These are phyloP conservation scores for Phytophthora quininea DNA, from an alignment of 352 stramenopile species.

Conservation along the genomic window DNA sequence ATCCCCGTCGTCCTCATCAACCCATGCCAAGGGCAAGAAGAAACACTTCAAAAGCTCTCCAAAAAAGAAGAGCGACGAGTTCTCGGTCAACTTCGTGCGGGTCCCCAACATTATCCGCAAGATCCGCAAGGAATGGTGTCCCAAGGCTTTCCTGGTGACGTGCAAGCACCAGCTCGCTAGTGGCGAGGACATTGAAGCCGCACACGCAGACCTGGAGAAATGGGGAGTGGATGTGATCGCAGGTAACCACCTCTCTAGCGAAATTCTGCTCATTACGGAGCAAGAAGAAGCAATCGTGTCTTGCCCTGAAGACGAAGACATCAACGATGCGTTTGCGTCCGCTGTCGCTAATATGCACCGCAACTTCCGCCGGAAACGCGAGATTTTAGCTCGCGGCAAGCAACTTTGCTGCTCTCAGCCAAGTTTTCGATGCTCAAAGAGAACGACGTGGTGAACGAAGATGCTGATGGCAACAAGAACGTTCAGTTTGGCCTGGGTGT, in stretches of 20 bases:
- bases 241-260: constrained; percentile 61
- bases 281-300: constrained; percentile 84
- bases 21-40: constrained; percentile 36
- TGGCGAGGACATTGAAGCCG: constrained; percentile 70
- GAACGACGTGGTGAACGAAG: constrained; percentile 85
- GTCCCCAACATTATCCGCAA: constrained; percentile 82
- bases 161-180: constrained; percentile 80
- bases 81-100: constrained; percentile 82
- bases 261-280: constrained; percentile 82
- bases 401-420: constrained; percentile 79
- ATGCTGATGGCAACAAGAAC: constrained; percentile 88
- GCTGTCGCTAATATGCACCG: constrained; percentile 78
- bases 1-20: constrained; percentile 30
- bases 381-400: constrained; percentile 83
- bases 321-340: constrained; percentile 81
- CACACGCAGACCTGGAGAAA: constrained; percentile 76
- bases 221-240: constrained; percentile 84
- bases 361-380: constrained; percentile 70
- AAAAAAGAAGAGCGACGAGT: constrained; percentile 61
- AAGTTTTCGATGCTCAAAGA: constrained; percentile 91
- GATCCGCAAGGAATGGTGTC: constrained; percentile 83
- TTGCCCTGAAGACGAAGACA: constrained; percentile 75
- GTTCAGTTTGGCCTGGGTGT: constrained; percentile 82
- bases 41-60: constrained; percentile 36
- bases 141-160: constrained; percentile 79